Conservation (phyloP, 768 basidiomycete genomes). For the Suillus luteus region DNA sequence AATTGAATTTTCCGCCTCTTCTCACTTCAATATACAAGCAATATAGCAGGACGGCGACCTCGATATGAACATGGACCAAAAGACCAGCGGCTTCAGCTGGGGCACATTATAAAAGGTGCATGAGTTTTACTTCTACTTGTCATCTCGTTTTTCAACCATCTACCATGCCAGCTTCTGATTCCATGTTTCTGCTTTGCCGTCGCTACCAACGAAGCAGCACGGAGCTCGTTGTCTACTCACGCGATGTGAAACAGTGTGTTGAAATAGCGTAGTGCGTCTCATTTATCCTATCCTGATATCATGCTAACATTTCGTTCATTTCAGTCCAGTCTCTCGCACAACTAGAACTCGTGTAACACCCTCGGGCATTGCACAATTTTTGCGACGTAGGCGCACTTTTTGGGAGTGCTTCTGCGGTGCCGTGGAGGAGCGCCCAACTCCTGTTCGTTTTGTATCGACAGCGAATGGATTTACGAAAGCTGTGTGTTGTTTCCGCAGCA, state of each 20-base stretch:
- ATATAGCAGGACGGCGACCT: background rate
- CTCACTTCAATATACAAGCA: conserved; percentile 3
- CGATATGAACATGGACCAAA: background rate
- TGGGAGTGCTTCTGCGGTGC: background rate
- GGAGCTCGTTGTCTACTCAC: background rate
- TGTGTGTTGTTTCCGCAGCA: background rate
- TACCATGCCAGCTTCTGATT: background rate
- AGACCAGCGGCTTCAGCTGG: background rate
- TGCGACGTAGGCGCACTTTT: background rate
- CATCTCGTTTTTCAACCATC: background rate
- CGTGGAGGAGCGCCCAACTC: background rate
- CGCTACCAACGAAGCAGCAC: background rate
- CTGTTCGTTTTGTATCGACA: background rate
- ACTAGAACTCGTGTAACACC: background rate
- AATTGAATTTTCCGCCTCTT: background rate
- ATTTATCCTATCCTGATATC: conserved; percentile 1
- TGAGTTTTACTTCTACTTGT: conserved; percentile 1
- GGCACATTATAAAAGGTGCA: background rate
- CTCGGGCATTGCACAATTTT: background rate
- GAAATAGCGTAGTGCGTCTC: background rate
- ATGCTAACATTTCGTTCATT: background rate
- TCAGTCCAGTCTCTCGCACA: background rate
- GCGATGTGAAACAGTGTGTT: background rate
- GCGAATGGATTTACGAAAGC: background rate
- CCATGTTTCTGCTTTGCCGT: background rate